Evolutionary conservation across 345 rosid genomes (phyloP).

Genomic region (Durio zibethinus): DNA sequence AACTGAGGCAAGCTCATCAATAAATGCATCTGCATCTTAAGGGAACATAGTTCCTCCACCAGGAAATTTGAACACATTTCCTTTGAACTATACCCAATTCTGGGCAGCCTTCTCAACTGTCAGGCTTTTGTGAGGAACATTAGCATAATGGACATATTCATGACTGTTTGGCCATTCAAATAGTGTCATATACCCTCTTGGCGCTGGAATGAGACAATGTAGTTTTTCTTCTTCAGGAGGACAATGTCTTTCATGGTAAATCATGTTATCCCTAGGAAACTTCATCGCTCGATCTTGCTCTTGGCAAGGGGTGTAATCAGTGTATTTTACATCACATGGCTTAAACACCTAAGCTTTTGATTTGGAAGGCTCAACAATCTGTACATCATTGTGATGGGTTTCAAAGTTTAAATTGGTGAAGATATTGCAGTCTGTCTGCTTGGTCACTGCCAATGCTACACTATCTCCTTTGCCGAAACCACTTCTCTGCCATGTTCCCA

Average conservation of each 20-base stretch:
- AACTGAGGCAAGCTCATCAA: constrained; percentile 79
- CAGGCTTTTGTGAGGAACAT: constrained; percentile 85
- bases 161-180: constrained; percentile 97
- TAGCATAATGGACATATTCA: constrained; percentile 85
- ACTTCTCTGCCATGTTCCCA: constrained; percentile 96
- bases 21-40: constrained; percentile 95
- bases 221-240: constrained; percentile 77
- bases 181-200: constrained; percentile 83
- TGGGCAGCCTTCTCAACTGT: constrained; percentile 89
- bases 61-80: constrained; percentile 86
- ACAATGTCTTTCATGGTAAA: constrained; percentile 93
- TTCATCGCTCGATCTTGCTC: constrained; percentile 91
- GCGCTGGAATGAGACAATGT: constrained; percentile 85
- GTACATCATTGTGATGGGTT: constrained; percentile 67
- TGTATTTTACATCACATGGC: constrained; percentile 71
- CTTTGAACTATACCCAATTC: constrained; percentile 93
- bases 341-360: constrained; percentile 50
- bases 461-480: constrained; percentile 91
- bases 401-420: constrained; percentile 63
- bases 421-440: constrained; percentile 62
- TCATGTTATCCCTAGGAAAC: constrained; percentile 91
- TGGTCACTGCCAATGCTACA: constrained; percentile 63
- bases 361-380: constrained; percentile 48
- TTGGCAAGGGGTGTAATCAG: constrained; percentile 94
- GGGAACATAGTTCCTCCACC: constrained; percentile 99